Base-by-base conservation (phyloP, 2,329 filamentous ascomycete genomes). In the Clarireedia sp. region DNA sequence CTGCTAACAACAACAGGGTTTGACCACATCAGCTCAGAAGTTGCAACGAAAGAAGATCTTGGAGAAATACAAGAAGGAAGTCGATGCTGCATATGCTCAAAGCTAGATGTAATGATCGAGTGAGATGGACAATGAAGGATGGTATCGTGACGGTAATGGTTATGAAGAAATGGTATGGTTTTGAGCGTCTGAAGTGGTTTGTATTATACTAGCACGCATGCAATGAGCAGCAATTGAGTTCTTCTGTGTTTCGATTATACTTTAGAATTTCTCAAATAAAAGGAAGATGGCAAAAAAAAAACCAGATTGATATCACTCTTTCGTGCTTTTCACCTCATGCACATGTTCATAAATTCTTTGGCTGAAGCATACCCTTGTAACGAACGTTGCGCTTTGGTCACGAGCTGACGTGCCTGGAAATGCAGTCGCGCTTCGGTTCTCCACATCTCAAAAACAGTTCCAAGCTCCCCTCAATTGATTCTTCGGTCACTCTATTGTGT, bases 11-110 rank as follows among this genome's bases (percentile, higher is more conserved):
- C 58, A 33, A 53, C 61, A 87, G 84, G 76, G 77, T 55, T 75
- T 83, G 55, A 79, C 85, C 54, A 87, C 85, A 48, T 83, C 85
- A 10, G 85, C 85, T 2, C 85, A 88, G 70, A 89, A 89, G 67
- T 75, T 89, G 49, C 86, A 88, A 73, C 79, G 85, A 64, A 86
- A 81, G 73, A 81, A 78, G 64, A 86, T 89, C 57, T 70, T 85
- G 50, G 70, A 76, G 41, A 80, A 78, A 64, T 86, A 80, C 72
- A 71, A 81, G 70, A 77, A 77, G 60, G 78, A 86, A 55, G 79
- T 89, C 40, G 74, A 79, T 52, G 61, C 56, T 29, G 64, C 63
- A 14, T 68, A 68, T 56, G 55, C 62, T 2, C 58, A 54, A 26
- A 64, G 62, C 46, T 57, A 51, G 33, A 63, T 57, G 48, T 12